Conservation (phyloP, 192 early-diverging fungal species). For the Phycomyces nitens region DNA sequence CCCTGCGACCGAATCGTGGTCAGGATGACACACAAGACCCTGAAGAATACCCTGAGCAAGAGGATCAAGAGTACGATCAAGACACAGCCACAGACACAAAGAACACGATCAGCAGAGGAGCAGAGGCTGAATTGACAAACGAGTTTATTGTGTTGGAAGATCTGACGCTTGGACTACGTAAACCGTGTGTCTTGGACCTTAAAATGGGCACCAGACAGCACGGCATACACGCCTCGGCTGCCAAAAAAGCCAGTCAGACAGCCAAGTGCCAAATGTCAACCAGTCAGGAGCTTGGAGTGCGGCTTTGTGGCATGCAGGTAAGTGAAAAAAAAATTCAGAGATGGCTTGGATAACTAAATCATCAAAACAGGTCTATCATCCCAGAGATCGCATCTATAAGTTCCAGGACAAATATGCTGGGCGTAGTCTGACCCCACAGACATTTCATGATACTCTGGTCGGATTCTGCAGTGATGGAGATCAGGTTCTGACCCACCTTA, state of each 20-base stretch:
- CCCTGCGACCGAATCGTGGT: too few relatives aligned
- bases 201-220: conserved; percentile 99
- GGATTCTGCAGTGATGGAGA: conserved; percentile 89
- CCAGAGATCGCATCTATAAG: not conserved
- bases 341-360: too few relatives aligned
- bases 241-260: conserved; percentile 84
- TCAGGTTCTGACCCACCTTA: conserved; percentile 65
- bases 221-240: conserved; percentile 79
- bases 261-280: conserved; percentile 90
- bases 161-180: conserved; percentile 82
- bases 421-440: conserved; percentile 73
- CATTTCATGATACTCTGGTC: conserved; percentile 72
- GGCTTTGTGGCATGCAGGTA: conserved; percentile 97
- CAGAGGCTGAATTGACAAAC: too few relatives aligned
- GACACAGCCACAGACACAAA: not conserved
- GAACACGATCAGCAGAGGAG: too few relatives aligned
- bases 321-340: conserved; percentile 35
- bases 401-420: conserved; percentile 89
- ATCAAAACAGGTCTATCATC: conserved; percentile 1
- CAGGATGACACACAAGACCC: too few relatives aligned
- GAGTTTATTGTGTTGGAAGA: conserved; percentile 93
- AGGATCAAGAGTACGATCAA: not conserved
- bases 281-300: conserved; percentile 85
- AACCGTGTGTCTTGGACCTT: conserved; percentile 94
- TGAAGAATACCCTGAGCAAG: not conserved